Evolutionary conservation across 2,329 filamentous ascomycete species (phyloP), one percentile per base, ranked within the genome.

Genomic region (Mollisiaceae sp.): DNA sequence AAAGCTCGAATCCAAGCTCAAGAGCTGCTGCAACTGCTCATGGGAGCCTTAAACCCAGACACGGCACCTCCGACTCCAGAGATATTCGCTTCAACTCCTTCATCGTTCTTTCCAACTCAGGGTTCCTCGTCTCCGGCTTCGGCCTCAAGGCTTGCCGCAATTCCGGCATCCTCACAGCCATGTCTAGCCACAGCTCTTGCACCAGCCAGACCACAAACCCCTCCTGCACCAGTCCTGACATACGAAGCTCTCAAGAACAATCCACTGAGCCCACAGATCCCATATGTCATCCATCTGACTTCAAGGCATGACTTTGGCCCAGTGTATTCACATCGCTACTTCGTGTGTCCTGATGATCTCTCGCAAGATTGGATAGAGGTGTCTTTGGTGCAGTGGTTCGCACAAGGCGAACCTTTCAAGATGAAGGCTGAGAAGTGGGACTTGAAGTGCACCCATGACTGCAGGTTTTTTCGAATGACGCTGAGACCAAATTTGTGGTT

Each of bases 271-370:
- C 41, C 63, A 0, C 50, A 65, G 20, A 69, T 68, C 32, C 67
- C 69, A 9, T 75, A 71, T 56, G 69, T 69, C 22, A 72, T 74
- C 35, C 71, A 74, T 41, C 47, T 75, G n/a, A 70, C 68, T 3
- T 68, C 69, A 14, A 68, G 72, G 24, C 63, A 68, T 27, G 72
- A 75, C 54, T 73, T 69, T 39, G 72, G 72, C 3, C 69, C 66
- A 1, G 72, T 70, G 4, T 68, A 69, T 41, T 73, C 72, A 1
- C 73, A 74, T 55, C 65, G 71, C n/a, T 75, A 74, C 63, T 74
- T 74, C 47, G 66, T 67, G 4, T 71, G 68, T 24, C 73, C 73
- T 3, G 32, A 55, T 2, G 52, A 66, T 38, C 50, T 72, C 8
- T 35, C 73, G 43, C 41, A 69, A 20, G 69, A 74, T 45, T 75